A percentile compares a stretch with the other conserved stretches of the same genome.
Evolutionary conservation across 768 basidiomycete genomes (phyloP).

Genomic region (Kwoniella sp.): DNA sequence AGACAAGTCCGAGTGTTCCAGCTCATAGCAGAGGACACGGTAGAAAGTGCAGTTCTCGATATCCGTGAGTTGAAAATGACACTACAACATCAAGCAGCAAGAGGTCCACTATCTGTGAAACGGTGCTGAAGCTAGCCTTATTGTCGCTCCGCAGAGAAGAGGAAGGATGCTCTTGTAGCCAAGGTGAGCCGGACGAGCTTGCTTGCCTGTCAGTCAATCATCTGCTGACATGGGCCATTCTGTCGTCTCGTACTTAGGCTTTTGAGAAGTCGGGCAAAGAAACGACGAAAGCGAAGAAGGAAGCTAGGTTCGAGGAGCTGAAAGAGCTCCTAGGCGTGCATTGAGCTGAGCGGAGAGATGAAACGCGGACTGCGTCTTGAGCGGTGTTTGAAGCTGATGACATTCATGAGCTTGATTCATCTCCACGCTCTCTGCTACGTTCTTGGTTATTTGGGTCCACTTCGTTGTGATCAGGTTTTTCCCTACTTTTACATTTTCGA

Average conservation of each 20-base stretch:
- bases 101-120: neutral
- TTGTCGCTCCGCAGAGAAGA: slow-evolving; percentile 60
- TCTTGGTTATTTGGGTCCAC: neutral
- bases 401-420: too few species aligned
- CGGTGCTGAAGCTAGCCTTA: neutral
- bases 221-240: too few species aligned
- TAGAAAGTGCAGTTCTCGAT: slow-evolving; percentile 82
- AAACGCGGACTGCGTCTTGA: too few species aligned
- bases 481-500: too few species aligned
- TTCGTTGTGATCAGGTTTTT: too few species aligned
- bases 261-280: slow-evolving; percentile 79
- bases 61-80: slow-evolving; percentile 60
- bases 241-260: too few species aligned
- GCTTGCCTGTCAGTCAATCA: slow-evolving; percentile 21
- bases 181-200: slow-evolving; percentile 59
- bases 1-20: slow-evolving; percentile 85
- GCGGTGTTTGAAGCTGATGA: too few species aligned
- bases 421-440: too few species aligned
- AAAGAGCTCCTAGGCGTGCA: slow-evolving; percentile 42
- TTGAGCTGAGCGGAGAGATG: neutral
- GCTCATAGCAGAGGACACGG: slow-evolving; percentile 83
- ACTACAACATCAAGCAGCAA: neutral
- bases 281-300: slow-evolving; percentile 72
- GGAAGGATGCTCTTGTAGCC: slow-evolving; percentile 76
- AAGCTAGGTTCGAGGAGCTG: slow-evolving; percentile 77